phyloP scores from a whole-genome alignment of 129 eudicot species.

The Sambucus nigra region DNA sequence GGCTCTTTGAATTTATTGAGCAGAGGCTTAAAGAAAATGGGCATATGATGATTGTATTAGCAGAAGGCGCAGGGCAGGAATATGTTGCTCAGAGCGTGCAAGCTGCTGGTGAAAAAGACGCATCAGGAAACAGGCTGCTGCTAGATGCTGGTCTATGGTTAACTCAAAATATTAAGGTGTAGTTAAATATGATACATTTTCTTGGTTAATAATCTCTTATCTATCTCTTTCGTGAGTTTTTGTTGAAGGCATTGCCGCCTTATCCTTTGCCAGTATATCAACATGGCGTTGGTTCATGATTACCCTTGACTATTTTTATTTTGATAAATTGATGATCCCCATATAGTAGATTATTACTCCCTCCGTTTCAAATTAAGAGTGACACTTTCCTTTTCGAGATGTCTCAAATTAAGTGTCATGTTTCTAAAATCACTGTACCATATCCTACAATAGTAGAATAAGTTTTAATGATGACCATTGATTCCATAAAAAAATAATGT shows the following conservation, averaged over 20 bases:
- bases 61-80: slow-evolving; percentile 93
- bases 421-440: too few relatives aligned
- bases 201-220: background rate
- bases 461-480: too few relatives aligned
- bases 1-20: slow-evolving; percentile 76
- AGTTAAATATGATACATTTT: slow-evolving; percentile 4
- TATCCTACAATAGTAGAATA: too few relatives aligned
- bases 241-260: background rate
- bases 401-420: too few relatives aligned
- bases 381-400: too few relatives aligned
- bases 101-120: slow-evolving; percentile 55
- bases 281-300: background rate
- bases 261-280: background rate
- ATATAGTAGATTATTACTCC: too few relatives aligned
- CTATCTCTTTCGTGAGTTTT: background rate
- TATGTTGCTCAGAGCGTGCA: slow-evolving; percentile 47
- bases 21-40: slow-evolving; percentile 74
- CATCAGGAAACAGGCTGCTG: slow-evolving; percentile 78
- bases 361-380: too few relatives aligned
- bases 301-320: background rate
- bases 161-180: slow-evolving; percentile 64
- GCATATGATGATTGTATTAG: slow-evolving; percentile 72
- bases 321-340: too few relatives aligned
- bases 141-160: slow-evolving; percentile 75
- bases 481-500: too few relatives aligned